Evolutionary conservation across 768 basidiomycete genomes (phyloP).

Genomic region (Dioszegia aurantiaca): DNA sequence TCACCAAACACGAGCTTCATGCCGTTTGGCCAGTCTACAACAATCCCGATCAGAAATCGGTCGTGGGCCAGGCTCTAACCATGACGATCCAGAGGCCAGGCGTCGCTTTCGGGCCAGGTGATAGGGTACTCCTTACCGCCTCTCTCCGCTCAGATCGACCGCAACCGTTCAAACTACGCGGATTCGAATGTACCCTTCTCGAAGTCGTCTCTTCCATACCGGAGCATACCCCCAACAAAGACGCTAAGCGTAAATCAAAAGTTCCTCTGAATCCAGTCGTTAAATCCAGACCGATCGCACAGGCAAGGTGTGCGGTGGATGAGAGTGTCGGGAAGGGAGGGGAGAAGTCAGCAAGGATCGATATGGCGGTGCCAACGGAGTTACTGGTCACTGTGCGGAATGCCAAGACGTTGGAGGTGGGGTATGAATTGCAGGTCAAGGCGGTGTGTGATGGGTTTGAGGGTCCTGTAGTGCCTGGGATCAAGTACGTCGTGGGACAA

Average conservation of each 20-base stretch:
- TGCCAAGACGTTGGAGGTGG: conserved; percentile 68
- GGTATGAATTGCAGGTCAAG: conserved; percentile 71
- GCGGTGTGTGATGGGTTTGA: conserved; percentile 65
- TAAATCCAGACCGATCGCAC: conserved; percentile 60
- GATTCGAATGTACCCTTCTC: conserved; percentile 75
- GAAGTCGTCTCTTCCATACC: conserved; percentile 59
- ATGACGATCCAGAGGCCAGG: conserved; percentile 71
- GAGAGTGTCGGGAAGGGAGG: conserved; percentile 68
- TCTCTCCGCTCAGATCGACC: conserved; percentile 69
- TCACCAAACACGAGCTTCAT: conserved; percentile 91
- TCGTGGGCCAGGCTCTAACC: conserved; percentile 58
- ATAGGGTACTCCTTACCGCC: conserved; percentile 70
- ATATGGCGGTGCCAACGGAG: conserved; percentile 57
- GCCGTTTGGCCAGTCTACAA: conserved; percentile 82
- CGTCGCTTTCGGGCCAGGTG: conserved; percentile 82
- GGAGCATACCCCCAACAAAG: conserved; percentile 54
- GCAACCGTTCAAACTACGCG: conserved; percentile 69
- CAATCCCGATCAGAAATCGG: conserved; percentile 31
- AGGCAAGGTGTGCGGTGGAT: conserved; percentile 58
- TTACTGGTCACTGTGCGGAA: conserved; percentile 78
- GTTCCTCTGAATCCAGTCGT: conserved; percentile 60
- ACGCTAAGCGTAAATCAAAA: conserved; percentile 38
- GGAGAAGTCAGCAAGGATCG: conserved; percentile 68
- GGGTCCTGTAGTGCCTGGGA: conserved; percentile 53
- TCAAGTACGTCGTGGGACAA: conserved; percentile 41